phyloP scores from a whole-genome alignment of 1,139 yeast species.

The Protomyces lactucae-debilis region DNA sequence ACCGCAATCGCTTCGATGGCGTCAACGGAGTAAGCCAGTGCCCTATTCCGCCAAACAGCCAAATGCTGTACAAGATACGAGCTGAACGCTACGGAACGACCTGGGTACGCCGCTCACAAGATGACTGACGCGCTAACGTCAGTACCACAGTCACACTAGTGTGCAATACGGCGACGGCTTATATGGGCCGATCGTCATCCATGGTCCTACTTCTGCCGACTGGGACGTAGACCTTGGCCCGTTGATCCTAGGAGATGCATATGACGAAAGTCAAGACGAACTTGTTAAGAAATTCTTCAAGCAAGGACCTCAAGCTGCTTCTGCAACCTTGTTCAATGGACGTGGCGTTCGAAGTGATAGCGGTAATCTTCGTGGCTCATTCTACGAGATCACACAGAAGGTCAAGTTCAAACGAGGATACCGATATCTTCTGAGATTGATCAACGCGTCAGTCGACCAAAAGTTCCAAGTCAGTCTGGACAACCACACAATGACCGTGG shows the following conservation, averaged over 20 bases:
- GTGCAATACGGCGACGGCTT: slow-evolving; percentile 39
- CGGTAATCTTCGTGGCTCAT: slow-evolving; percentile 31
- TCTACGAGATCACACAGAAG: slow-evolving; percentile 30
- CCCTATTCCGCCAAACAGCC: slow-evolving; percentile 66
- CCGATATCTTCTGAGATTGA: slow-evolving; percentile 36
- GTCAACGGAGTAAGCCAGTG: slow-evolving; percentile 77
- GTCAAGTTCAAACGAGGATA: slow-evolving; percentile 30
- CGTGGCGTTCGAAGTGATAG: slow-evolving; percentile 33
- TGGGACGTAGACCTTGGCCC: slow-evolving; percentile 62
- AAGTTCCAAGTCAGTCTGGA: slow-evolving; percentile 36
- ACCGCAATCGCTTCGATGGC: slow-evolving; percentile 69
- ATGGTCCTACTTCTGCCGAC: slow-evolving; percentile 7
- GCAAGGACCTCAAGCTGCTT: slow-evolving; percentile 79
- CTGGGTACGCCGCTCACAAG: slow-evolving; percentile 81
- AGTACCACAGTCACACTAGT: slow-evolving; percentile 55
- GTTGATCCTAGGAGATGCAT: slow-evolving; percentile 67
- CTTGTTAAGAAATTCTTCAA: slow-evolving; percentile 52
- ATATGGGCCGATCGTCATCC: slow-evolving; percentile 35
- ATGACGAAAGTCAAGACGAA: slow-evolving; percentile 54
- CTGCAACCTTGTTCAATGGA: slow-evolving; percentile 41
- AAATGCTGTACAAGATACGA: slow-evolving; percentile 63
- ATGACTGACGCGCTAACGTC: slow-evolving; percentile 27
- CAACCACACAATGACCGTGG: slow-evolving; percentile 39
- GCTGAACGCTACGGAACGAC: slow-evolving; percentile 70
- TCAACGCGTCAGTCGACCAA: slow-evolving; percentile 38